These are phyloP conservation scores for Gnomoniopsis sp. DNA, from an alignment of 2,329 filamentous ascomycete species.

Conservation along the genomic window DNA sequence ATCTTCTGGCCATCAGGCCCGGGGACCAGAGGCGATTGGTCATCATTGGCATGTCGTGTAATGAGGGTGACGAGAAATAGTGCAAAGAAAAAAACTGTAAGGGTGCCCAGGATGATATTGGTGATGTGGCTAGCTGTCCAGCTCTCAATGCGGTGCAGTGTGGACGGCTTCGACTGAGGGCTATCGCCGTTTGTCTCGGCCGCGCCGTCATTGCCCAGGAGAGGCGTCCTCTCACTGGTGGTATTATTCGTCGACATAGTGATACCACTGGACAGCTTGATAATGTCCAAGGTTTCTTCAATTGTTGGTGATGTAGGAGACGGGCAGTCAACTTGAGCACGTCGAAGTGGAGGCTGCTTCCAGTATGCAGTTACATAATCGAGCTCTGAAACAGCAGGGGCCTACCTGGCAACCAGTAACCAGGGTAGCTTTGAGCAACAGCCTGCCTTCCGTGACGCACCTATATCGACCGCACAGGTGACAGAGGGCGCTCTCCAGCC, in stretches of 20 bases:
- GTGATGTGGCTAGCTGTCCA: conserved; percentile 9
- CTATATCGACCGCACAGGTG: no score
- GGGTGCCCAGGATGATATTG: conserved; percentile 9
- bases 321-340: no score
- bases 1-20: conserved; percentile 3
- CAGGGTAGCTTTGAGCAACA: no score
- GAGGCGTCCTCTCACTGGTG: conserved; percentile 19
- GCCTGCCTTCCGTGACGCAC: no score
- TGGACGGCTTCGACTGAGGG: not conserved
- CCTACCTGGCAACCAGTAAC: no score
- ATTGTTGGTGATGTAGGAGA: no score
- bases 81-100: conserved; percentile 9
- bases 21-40: not conserved
- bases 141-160: not conserved
- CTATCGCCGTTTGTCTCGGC: not conserved
- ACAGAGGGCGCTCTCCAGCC: no score
- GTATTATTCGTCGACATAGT: not conserved
- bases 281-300: no score
- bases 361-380: no score
- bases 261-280: not conserved
- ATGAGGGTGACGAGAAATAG: conserved; percentile 6
- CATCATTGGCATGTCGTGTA: not conserved
- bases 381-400: no score
- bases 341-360: no score
- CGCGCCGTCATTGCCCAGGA: conserved; percentile 11